A percentile compares a stretch with the other conserved stretches of the same genome.
These are phyloP conservation scores for Diaporthe batatas DNA, from an alignment of 2,329 filamentous ascomycete species.

Conservation along the genomic window DNA sequence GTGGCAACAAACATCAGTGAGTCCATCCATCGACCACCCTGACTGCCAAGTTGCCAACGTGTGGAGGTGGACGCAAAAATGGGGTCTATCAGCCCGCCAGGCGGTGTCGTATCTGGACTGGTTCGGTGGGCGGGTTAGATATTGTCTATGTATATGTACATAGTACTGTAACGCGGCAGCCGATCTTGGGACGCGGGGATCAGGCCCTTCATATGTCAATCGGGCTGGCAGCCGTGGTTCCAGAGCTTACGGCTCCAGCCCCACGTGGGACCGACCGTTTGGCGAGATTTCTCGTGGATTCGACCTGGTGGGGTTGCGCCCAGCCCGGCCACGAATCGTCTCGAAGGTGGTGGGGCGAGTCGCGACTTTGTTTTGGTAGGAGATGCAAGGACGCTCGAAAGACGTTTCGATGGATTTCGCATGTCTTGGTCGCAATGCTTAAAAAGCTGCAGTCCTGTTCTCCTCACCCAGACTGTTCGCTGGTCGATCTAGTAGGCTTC, in stretches of 20 bases:
- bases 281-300: conserved; percentile 43
- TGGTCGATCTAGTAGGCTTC: neutral
- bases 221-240: neutral
- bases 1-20: neutral
- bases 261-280: conserved; percentile 40
- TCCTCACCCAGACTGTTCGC: neutral
- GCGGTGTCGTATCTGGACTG: neutral
- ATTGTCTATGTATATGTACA: neutral
- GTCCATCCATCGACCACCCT: neutral
- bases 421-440: neutral
- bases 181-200: conserved; percentile 12
- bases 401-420: conserved; percentile 24
- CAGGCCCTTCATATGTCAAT: conserved; percentile 22
- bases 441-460: conserved; percentile 24
- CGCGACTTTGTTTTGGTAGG: conserved; percentile 12
- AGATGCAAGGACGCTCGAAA: conserved; percentile 12
- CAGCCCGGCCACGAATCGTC: conserved; percentile 25
- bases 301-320: conserved; percentile 30
- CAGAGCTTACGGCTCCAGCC: conserved; percentile 18
- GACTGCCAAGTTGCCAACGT: neutral
- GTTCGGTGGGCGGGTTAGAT: neutral
- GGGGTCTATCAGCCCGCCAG: neutral
- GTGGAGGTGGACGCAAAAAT: neutral
- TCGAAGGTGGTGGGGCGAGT: conserved; percentile 30
- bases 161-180: neutral